Base-by-base conservation (phyloP, 108 stramenopile species). In the Craspedostauros australis region DNA sequence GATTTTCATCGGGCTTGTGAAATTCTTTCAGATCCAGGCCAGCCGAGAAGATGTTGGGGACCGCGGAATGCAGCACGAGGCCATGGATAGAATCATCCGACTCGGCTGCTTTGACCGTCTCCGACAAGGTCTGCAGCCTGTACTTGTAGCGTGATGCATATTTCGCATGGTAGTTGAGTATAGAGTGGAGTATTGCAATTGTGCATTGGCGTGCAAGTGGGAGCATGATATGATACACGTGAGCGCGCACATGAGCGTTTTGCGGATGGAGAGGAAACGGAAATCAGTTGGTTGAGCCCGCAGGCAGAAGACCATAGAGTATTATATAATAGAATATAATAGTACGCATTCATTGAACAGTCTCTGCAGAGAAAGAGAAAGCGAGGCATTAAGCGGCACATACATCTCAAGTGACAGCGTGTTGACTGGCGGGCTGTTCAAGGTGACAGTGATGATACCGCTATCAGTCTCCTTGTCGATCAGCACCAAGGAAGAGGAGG, bases 341-440 rank as follows among this genome's bases (percentile, higher is more conserved):
- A 24, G 20, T 31, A 45, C 53, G 1, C 12, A 47, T 15, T 4
- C 27, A n/a, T 39, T 51, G 0, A n/a, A n/a, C n/a, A n/a, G n/a
- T 53, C 7, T 16, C 16, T 33, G 4, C 26, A 31, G 8, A 39
- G 31, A 42, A n/a, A n/a, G n/a, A n/a, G n/a, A n/a, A n/a, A n/a
- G n/a, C n/a, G n/a, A n/a, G n/a, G n/a, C n/a, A n/a, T n/a, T n/a
- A n/a, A n/a, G n/a, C n/a, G n/a, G n/a, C n/a, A 60, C 80, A 73
- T 56, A 81, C 80, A 90, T 71, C 62, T 91, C 86, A 66, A 86
- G 31, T 6, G 82, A 82, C 6, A 94, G 63, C 4, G 88, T 77
- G 56, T 94, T 94, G 15, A 85, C 92, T 1, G 92, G 92, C 27
- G 75, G 65, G 3, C 79, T 66, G 71, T 88, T 76, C 78, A 94